A percentile compares a stretch with the other conserved stretches of the same genome.
These are phyloP conservation scores for Monilinia fructigena DNA, from an alignment of 2,329 filamentous ascomycete genomes.

Conservation along the genomic window DNA sequence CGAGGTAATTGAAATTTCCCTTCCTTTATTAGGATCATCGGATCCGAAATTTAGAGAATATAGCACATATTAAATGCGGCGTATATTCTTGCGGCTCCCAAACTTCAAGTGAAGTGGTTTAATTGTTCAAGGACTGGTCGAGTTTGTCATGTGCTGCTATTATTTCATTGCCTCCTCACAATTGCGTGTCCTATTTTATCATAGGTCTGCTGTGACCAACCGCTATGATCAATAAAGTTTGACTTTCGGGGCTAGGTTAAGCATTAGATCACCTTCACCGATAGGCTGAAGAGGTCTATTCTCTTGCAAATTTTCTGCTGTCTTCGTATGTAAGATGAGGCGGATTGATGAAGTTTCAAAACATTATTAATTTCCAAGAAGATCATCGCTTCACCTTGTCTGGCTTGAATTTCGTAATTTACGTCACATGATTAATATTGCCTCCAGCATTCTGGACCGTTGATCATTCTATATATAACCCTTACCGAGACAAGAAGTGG, in stretches of 20 bases:
- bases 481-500: constrained; percentile 23
- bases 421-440: constrained; percentile 19
- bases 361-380: constrained; percentile 6
- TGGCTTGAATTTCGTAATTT: constrained; percentile 11
- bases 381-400: constrained; percentile 17
- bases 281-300: neutral
- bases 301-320: neutral
- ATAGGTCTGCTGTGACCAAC: constrained; percentile 16
- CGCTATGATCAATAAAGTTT: constrained; percentile 11
- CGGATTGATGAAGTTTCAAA: constrained; percentile 13
- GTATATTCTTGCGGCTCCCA: neutral
- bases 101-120: constrained; percentile 21
- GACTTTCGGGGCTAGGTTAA: constrained; percentile 12
- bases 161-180: neutral
- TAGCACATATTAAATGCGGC: neutral
- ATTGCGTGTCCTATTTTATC: constrained; percentile 3
- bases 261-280: constrained; percentile 2
- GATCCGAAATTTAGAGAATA: neutral
- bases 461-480: constrained; percentile 20
- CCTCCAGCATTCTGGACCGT: constrained; percentile 12
- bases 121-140: neutral
- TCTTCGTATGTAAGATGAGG: constrained; percentile 21
- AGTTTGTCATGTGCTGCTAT: constrained; percentile 3
- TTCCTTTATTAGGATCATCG: neutral
- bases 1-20: neutral